phyloP scores from a whole-genome alignment of 140 eudicot species.

The Cichorium intybus region DNA sequence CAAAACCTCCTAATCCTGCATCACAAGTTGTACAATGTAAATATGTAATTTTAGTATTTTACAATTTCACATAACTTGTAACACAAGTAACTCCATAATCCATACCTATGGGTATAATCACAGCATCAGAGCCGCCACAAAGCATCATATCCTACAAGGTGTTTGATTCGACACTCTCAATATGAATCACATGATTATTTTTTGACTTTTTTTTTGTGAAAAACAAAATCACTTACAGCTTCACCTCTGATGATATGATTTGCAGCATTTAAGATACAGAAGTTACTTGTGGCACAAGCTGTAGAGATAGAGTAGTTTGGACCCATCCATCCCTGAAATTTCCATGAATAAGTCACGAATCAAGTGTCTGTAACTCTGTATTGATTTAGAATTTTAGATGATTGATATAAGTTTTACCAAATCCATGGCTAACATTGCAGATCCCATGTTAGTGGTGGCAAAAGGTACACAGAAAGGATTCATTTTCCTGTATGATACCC shows the following conservation, averaged over 20 bases:
- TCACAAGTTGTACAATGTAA: neutral
- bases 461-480: conserved; percentile 90
- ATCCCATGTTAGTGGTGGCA: conserved; percentile 88
- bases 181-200: neutral
- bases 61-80: neutral
- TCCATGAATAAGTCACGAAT: neutral
- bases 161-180: conserved; percentile 25
- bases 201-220: neutral
- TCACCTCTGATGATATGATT: conserved; percentile 91
- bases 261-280: conserved; percentile 83
- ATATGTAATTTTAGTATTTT: neutral
- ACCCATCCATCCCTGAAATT: conserved; percentile 88
- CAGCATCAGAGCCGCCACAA: conserved; percentile 95
- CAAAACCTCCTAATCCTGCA: conserved; percentile 95
- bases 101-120: conserved; percentile 80
- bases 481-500: conserved; percentile 84
- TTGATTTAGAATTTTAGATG: neutral
- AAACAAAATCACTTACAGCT: conserved; percentile 58
- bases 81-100: conserved; percentile 2
- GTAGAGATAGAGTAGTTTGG: conserved; percentile 88
- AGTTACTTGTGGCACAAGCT: conserved; percentile 90
- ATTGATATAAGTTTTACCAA: conserved; percentile 37
- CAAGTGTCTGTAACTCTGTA: neutral
- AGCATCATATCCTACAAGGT: conserved; percentile 82
- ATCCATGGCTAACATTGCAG: conserved; percentile 89